These are phyloP conservation scores for Cladosporium sp. DNA, from an alignment of 2,329 filamentous ascomycete genomes.

Conservation along the genomic window DNA sequence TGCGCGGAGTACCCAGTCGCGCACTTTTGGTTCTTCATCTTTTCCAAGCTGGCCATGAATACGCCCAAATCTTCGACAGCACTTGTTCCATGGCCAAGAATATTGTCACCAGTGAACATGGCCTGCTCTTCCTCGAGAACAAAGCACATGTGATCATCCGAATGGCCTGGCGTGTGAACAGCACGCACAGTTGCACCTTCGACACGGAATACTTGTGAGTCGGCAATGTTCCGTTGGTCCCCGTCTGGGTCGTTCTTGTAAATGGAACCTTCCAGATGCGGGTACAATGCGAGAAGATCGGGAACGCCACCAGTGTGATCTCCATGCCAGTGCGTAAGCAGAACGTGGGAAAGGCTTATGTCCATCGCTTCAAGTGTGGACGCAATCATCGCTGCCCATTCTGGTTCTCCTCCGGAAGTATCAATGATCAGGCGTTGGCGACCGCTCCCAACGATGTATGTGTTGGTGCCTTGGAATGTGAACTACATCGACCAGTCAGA, in stretches of 20 bases:
- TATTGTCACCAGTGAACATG: conserved; percentile 43
- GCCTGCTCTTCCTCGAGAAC: conserved; percentile 39
- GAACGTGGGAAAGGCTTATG: conserved; percentile 44
- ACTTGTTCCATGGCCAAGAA: conserved; percentile 42
- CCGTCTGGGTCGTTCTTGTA: conserved; percentile 41
- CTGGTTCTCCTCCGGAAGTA: conserved; percentile 37
- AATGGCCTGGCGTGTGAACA: conserved; percentile 38
- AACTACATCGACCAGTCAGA: conserved; percentile 23
- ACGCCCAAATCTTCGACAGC: conserved; percentile 43
- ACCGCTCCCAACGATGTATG: conserved; percentile 43
- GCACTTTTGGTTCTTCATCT: conserved; percentile 41
- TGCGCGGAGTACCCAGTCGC: conserved; percentile 48
- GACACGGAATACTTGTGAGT: conserved; percentile 41
- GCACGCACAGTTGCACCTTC: conserved; percentile 44
- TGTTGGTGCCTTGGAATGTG: conserved; percentile 45
- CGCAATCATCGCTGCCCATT: conserved; percentile 39
- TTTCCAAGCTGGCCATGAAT: conserved; percentile 40
- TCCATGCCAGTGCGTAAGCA: conserved; percentile 49
- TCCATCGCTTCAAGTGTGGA: conserved; percentile 32
- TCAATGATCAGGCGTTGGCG: conserved; percentile 39
- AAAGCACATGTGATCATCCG: conserved; percentile 40
- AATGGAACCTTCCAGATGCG: conserved; percentile 31
- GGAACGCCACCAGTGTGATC: conserved; percentile 47
- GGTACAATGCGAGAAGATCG: conserved; percentile 39
- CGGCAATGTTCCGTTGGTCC: conserved; percentile 37